phyloP scores from a whole-genome alignment of 768 basidiomycete genomes.

The Kwoniella heveanensis region DNA sequence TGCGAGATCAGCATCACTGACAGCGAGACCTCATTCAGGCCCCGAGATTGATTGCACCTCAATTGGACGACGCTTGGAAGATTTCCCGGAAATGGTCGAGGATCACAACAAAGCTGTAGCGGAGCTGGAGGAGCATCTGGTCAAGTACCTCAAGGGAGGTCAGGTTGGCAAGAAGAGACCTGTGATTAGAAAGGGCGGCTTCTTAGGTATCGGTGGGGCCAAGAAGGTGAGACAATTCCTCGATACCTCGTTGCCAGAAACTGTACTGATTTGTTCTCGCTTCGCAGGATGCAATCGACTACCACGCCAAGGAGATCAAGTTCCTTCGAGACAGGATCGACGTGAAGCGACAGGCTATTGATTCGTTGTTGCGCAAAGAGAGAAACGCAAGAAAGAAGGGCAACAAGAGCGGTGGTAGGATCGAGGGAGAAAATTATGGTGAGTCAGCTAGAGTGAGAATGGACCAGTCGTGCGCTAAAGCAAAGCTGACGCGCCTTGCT shows the following conservation, averaged over 20 bases:
- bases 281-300: conserved; percentile 79
- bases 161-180: conserved; percentile 79
- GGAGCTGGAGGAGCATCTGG: conserved; percentile 83
- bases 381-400: conserved; percentile 64
- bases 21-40: too few relatives aligned
- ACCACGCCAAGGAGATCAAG: conserved; percentile 63
- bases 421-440: conserved; percentile 71
- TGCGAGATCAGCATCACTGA: too few relatives aligned
- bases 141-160: conserved; percentile 84
- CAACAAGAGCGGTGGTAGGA: conserved; percentile 24
- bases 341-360: conserved; percentile 58
- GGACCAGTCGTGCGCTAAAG: background rate
- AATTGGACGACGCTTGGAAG: conserved; percentile 70
- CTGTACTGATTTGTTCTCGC: background rate
- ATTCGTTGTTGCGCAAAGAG: conserved; percentile 58
- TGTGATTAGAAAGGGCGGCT: conserved; percentile 74
- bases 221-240: conserved; percentile 60
- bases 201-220: conserved; percentile 76
- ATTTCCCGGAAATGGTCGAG: conserved; percentile 85
- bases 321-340: conserved; percentile 63
- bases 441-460: background rate
- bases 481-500: background rate
- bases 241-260: too few relatives aligned
- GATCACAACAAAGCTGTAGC: conserved; percentile 86
- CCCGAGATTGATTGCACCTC: conserved; percentile 55